These are phyloP conservation scores for Volutella citrinella DNA, from an alignment of 2,329 filamentous ascomycete genomes.

Conservation along the genomic window DNA sequence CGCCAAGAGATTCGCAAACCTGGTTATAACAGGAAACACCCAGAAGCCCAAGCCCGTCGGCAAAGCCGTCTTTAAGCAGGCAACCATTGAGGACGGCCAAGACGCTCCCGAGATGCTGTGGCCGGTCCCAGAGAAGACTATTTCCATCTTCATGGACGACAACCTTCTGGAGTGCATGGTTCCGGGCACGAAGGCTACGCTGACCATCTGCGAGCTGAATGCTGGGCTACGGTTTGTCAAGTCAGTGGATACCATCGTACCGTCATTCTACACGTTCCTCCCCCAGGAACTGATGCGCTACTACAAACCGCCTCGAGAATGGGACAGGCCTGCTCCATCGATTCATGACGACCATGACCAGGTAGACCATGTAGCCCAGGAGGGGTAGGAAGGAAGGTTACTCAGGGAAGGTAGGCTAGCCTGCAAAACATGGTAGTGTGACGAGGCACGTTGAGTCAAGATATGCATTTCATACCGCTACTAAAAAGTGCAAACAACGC, in stretches of 20 bases:
- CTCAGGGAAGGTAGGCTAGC: too few species aligned
- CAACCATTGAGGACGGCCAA: conserved; percentile 47
- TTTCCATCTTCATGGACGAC: conserved; percentile 66
- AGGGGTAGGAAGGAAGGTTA: conserved; percentile 12
- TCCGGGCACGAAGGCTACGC: conserved; percentile 61
- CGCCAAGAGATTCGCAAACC: conserved; percentile 42
- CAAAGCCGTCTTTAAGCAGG: conserved; percentile 39
- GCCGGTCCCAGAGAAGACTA: conserved; percentile 13
- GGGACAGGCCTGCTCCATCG: conserved; percentile 45
- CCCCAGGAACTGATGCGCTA: conserved; percentile 66
- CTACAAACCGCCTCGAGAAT: conserved; percentile 56
- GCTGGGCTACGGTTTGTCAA: conserved; percentile 67
- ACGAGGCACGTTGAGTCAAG: too few species aligned
- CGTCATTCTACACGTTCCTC: conserved; percentile 62
- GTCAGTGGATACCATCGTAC: conserved; percentile 50
- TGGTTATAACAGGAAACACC: conserved; percentile 32
- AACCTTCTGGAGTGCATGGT: conserved; percentile 50
- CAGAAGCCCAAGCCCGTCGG: conserved; percentile 41
- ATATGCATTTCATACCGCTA: too few species aligned
- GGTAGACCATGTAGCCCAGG: conserved; percentile 26
- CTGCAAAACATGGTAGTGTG: too few species aligned
- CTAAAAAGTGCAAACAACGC: too few species aligned
- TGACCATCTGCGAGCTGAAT: conserved; percentile 54
- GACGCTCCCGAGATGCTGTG: conserved; percentile 30
- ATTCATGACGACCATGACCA: conserved; percentile 32